Percentiles rank a stretch among this genome's conserved stretches.
phyloP scores from a whole-genome alignment of 768 basidiomycete genomes.

The Serpula lacrymans region DNA sequence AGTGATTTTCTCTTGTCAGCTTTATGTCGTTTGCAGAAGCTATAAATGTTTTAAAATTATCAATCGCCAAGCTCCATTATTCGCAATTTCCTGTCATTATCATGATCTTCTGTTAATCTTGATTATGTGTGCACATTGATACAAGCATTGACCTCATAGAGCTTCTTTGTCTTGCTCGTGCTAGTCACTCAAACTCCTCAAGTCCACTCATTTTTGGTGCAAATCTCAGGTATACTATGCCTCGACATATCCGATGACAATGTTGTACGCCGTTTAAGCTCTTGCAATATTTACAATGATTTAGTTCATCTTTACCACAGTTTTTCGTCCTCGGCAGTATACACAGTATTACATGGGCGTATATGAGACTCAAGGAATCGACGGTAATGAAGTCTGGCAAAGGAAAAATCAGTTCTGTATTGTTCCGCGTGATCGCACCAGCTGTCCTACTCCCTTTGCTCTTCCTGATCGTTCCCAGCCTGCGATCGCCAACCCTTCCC shows the following conservation, averaged over 20 bases:
- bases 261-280: constrained; percentile 13
- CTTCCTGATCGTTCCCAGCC: constrained; percentile 30
- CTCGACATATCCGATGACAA: constrained; percentile 16
- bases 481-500: constrained; percentile 57
- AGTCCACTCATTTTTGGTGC: constrained; percentile 17
- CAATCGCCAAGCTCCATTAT: no score
- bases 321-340: constrained; percentile 22
- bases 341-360: constrained; percentile 11
- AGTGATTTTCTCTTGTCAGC: no score
- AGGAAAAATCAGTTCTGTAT: no score
- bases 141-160: neutral
- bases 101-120: no score
- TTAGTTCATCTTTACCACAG: constrained; percentile 7
- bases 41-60: no score
- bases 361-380: neutral
- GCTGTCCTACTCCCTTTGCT: constrained; percentile 32
- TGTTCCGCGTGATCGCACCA: constrained; percentile 2
- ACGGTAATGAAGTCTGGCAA: neutral
- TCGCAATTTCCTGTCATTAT: no score
- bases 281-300: neutral
- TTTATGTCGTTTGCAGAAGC: no score
- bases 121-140: no score
- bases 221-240: constrained; percentile 12
- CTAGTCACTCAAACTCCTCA: constrained; percentile 25
- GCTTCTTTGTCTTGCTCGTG: constrained; percentile 7